Base-by-base conservation (phyloP, 2,329 filamentous ascomycete species). In the Zelopaecilomyces penicillatus region DNA sequence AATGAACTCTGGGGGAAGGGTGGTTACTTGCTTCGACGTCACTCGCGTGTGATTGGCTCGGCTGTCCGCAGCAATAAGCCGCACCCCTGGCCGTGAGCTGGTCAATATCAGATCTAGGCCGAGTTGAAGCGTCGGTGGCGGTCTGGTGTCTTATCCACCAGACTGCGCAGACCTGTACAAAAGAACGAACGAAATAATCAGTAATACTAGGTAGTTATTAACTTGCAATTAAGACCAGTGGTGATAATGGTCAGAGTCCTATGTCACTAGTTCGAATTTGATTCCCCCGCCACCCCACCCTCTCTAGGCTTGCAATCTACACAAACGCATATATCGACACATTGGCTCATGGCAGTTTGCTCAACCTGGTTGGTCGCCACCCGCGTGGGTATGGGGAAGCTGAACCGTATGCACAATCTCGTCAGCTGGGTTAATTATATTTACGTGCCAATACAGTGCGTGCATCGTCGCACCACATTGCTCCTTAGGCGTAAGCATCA, bases 141-240 rank as follows among this genome's bases (percentile, higher is more conserved):
- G 52, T 54, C 58, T 58, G 58, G 59, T 62, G 58, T 61, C 56
- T 59, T 62, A 52, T 47, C 50, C 50, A 53, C 60, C 61, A 59
- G 60, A 38, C 34, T 11, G 34, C 26, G 34, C 34, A 36, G 34
- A 7, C n/a, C 32, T 34, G 32, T 9, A 34, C n/a, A n/a, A 34
- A 9, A 4, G 9, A 34, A n/a, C 4, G 4, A 34, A 34, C 32
- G n/a, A n/a, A 9, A 34, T 9, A 34, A 34, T 19, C 19, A 19
- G 19, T 19, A n/a, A n/a, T n/a, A 19, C 19, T 19, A 19, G 19
- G 19, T 19, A 19, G 19, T 19, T 19, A 19, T 19, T 19, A 19
- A 19, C 19, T 19, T 19, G 19, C 19, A 19, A 19, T 19, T 19
- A 19, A 19, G 19, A 19, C 19, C 19, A 19, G 19, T 19, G 19